Base-by-base conservation (phyloP, 768 basidiomycete genomes). In the Gymnopilus dilepis region DNA sequence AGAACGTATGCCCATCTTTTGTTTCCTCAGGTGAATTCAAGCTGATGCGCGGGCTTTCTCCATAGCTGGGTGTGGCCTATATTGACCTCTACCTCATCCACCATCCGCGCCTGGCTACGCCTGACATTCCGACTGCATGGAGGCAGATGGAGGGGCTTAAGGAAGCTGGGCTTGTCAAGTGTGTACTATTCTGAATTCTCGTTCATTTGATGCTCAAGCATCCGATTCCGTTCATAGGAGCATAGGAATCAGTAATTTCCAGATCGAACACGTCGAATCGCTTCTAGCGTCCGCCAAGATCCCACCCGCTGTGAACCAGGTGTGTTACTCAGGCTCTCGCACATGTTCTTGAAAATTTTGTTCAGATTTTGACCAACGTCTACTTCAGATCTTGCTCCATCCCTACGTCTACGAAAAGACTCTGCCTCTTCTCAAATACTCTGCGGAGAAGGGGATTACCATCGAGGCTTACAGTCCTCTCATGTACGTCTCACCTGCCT, bases 51-150 rank as follows among this genome's bases (percentile, higher is more conserved):
- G 17, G 13, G 15, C n/a, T n/a, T 52, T 24, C 22, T 15, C 37
- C 22, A 15, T 64, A 90, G 89, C 79, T 91, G 21, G 88, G 86
- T 0, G 76, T 91, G 4, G 67, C 78, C 1, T 88, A 87, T 64
- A 82, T 91, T 12, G 89, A 93, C 71, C 71, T 91, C 38, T 92
- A 92, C 72, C 82, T 91, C 41, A 86, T 91, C 48, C 89, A 91
- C 70, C 66, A 72, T 57, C 88, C 88, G 6, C 67, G 76, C 3
- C 72, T 85, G 19, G 86, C 84, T 8, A 65, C 72, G 21, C 85
- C 86, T 1, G 85, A 89, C 63, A 87, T 88, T 37, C 82, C 84
- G 1, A 84, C 81, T 37, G 78, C 79, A 2, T 91, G 90, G 89
- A 80, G 74, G 30, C 75, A 86, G 69, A 83, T 91, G 79, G 89